Base-by-base conservation (phyloP, 495 filamentous ascomycete genomes). In the Aspergillus hancockii region DNA sequence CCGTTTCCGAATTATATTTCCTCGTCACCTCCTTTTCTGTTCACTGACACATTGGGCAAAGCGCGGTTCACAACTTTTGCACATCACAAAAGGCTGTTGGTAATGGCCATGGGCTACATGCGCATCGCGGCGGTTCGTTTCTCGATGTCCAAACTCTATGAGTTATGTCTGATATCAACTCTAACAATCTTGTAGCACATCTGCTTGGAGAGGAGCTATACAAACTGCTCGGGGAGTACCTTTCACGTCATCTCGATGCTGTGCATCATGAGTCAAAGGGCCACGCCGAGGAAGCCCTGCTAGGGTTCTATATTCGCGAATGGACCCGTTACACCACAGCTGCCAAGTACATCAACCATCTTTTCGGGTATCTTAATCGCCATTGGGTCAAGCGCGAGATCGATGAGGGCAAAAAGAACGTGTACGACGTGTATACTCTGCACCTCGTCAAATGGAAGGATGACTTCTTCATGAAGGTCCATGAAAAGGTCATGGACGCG, bases 341-440 rank as follows among this genome's bases (percentile, higher is more conserved):
- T 5, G 94, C 92, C 40, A 94, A 93, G 73, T 98, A 94, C 78
- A 91, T 95, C 71, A 95, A 98, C 75, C 94, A 99, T 72, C 76
- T 98, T 3, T 99, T 99, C 82, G 82, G 88, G 41, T 99, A 99
- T 70, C 89, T 99, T 19, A 99, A 98, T 68, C 85, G 94, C 45
- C 94, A 99, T 74, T 99, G 94, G 94, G 95, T 99, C 18, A 98
- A 96, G 80, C 84, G 94, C 22, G 94, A 99, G 77, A 96, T 99
- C 74, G 94, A 99, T 63, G 94, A 99, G 71, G 95, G 95, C 23
- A 99, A 99, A 74, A 99, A 99, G 80, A 89, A 93, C 65, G 88
- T 97, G 7, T 97, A 93, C 74, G 94, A 99, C 73, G 92, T 99
- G 49, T 98, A 99, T 72, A 99, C 93, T 1, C 75, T 98, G 21